A percentile compares a stretch with the other conserved stretches of the same genome.
Evolutionary conservation across 495 filamentous ascomycete species (phyloP).

Genomic region (Penicillium subrubescens): DNA sequence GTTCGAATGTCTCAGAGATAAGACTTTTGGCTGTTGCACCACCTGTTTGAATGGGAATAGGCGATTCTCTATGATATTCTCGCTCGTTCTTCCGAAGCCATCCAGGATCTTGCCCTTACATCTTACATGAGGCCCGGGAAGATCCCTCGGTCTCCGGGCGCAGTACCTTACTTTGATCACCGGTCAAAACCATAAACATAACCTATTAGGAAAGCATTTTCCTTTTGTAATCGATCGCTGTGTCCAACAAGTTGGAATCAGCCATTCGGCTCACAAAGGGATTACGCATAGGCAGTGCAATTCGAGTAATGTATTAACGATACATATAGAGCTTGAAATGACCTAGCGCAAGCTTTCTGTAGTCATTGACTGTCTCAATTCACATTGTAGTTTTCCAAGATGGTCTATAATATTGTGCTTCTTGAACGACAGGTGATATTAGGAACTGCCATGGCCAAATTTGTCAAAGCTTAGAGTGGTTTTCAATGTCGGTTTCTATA

Average conservation of each 20-base stretch:
- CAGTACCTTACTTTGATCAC: background rate
- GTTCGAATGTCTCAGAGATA: conserved; percentile 5
- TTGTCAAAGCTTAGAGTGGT: background rate
- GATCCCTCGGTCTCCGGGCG: background rate
- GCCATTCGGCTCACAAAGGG: background rate
- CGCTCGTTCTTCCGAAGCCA: background rate
- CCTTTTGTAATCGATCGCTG: background rate
- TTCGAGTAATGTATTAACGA: background rate
- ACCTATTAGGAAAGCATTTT: background rate
- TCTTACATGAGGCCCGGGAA: background rate
- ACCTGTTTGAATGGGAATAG: background rate
- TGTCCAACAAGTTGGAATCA: background rate
- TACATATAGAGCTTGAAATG: background rate
- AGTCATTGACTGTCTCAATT: background rate
- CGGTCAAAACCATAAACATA: background rate
- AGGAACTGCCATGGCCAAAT: background rate
- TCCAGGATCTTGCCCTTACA: background rate
- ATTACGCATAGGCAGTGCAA: background rate
- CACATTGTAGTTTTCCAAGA: background rate
- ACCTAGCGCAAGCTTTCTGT: background rate
- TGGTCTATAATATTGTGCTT: background rate
- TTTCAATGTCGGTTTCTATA: background rate
- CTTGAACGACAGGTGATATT: background rate
- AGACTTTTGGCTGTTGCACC: background rate
- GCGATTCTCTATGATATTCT: background rate